A percentile compares a stretch with the other conserved stretches of the same genome.
Conservation (phyloP, 2,329 filamentous ascomycete species). For the Dryadomyces quercus-mongolicae region DNA sequence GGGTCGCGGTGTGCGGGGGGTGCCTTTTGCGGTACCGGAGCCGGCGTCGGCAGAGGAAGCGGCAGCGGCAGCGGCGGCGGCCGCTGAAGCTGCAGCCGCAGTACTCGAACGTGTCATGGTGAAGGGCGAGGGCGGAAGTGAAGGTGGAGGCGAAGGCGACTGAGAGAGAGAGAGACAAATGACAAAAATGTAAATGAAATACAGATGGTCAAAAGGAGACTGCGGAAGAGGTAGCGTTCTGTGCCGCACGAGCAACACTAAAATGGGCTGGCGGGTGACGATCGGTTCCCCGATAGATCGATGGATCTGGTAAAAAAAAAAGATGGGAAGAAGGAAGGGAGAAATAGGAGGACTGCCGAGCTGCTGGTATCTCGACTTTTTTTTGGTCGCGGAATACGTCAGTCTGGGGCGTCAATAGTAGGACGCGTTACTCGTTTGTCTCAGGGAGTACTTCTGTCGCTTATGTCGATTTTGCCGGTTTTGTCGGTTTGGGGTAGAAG, state of each 20-base stretch:
- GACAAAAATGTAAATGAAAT: too few relatives aligned
- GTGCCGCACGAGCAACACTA: neutral
- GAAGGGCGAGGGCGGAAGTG: neutral
- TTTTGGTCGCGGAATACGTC: neutral
- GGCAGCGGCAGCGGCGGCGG: neutral
- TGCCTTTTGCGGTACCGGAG: neutral
- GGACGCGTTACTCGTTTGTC: neutral
- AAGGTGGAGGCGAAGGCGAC: too few relatives aligned
- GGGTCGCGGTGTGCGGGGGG: conserved; percentile 7
- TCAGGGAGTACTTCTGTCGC: too few relatives aligned
- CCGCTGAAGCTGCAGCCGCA: neutral
- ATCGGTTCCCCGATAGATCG: neutral
- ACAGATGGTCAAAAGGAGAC: neutral
- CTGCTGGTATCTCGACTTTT: neutral
- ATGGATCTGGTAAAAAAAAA: neutral
- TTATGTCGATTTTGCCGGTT: neutral
- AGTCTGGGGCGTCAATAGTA: neutral
- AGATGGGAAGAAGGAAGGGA: neutral
- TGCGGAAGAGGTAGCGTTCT: neutral
- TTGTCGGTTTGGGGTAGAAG: neutral
- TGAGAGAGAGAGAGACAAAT: neutral
- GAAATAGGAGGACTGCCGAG: neutral
- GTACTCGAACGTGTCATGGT: neutral
- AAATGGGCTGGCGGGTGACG: neutral
- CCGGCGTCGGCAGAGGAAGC: neutral